Base-by-base conservation (phyloP, 2,329 filamentous ascomycete genomes). In the Westerdykella sp. region DNA sequence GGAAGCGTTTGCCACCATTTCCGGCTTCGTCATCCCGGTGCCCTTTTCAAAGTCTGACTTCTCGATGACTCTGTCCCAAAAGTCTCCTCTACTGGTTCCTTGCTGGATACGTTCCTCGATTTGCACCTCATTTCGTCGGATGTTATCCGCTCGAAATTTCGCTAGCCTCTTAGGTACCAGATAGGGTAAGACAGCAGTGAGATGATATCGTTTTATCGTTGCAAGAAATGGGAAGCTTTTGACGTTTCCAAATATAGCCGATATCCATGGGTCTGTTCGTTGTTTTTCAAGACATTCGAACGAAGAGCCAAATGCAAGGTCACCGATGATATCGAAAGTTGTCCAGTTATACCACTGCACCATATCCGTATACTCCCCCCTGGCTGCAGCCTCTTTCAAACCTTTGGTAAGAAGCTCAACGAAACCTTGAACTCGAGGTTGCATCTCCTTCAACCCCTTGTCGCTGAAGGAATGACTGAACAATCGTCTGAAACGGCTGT, bases 221-320 rank as follows among this genome's bases (percentile, higher is more conserved):
- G 55, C 53, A 23, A 65, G 16, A 5, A 43, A 21, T 2, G 35
- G 13, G 7, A 15, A 15, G n/a, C 40, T 30, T 32, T 53, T 56
- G 40, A 65, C 41, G 25, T 45, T 48, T 4, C 49, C 49, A 32
- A 53, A 55, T 5, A 63, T 50, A 13, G 45, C 34, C 1, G 45
- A 37, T 9, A 68, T 53, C 58, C 60, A 72, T 39, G 68, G 68
- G 23, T 52, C 43, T 9, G 22, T 28, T 28, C 4, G 2, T 28
- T 28, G 25, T 12, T 28, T 28, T 10, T 28, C 25, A 6, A 58
- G 25, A 12, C 49, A 51, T 7, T 41, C 34, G 22, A 59, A 77
- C 0, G 71, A 66, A 4, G 73, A 66, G 0, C 75, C 75, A 51
- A 78, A 78, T 0, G 74, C 72, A 18, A 78, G 65, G 47, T 72